Base-by-base conservation (phyloP, 345 rosid species). In the Noccaea caerulescens region DNA sequence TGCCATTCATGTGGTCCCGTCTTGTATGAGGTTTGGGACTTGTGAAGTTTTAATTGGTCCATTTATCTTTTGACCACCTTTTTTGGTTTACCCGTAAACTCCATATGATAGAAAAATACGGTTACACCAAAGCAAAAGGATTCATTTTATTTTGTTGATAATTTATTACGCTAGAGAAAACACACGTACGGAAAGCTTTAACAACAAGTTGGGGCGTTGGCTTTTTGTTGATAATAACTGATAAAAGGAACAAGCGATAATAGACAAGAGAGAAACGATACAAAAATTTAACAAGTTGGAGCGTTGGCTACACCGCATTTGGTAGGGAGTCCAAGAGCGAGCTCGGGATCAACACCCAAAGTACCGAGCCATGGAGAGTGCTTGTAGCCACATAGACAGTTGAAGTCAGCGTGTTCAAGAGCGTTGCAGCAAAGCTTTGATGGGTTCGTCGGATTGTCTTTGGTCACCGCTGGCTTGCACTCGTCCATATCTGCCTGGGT, bases 341-440 rank as follows among this genome's bases (percentile, higher is more conserved):
- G 92, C 3, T 43, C 58, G 10, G 92, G 88, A 72, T 89, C 92
- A 68, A 92, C 85, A 37, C 94, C 94, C 3, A 86, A 68, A 25
- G 87, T 23, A 20, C 86, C 87, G 66, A 89, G 71, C 82, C 71
- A 8, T 7, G 70, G 41, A 0, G 89, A 86, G 38, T 77, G 78
- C 72, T 72, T 85, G 57, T 87, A 89, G 8, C 83, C 83, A 58
- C 98, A 87, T 10, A 92, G 79, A 75, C 96, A 89, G 0, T 43
- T 52, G 66, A 82, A 73, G 71, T 92, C 79, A 3, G 91, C 94
- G 1, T 62, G 83, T 10, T 65, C 8, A 1, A 88, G 76, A 10
- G 85, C 89, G 63, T 72, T 6, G 74, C 96, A 89, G 34, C 98
- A 92, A 1, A 38, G 69, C 4, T 63, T 10, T 1, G 91, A 32